Evolutionary conservation across 1,284 basidiomycete genomes (phyloP), one percentile per base, ranked within the genome.

Genomic region (Sanguinoderma infundibulare): DNA sequence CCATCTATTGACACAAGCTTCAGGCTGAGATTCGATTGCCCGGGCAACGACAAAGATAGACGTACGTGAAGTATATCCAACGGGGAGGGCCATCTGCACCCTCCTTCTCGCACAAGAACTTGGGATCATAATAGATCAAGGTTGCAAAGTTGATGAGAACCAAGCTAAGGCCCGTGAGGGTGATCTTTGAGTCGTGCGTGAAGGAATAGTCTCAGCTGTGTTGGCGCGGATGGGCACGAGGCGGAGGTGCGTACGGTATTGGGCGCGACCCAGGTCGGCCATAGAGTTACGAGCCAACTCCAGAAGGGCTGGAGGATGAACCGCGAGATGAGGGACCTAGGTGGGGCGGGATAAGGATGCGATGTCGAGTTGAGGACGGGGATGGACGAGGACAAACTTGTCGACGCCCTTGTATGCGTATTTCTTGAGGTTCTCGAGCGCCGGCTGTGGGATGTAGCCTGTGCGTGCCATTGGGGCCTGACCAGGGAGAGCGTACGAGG

Each of bases 211-310:
- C 28, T 61, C 28, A 49, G n/a, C 38, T 24, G 22, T 5, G 20
- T 14, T 22, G 14, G 12, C 38, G n/a, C 32, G 7, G 17, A 40
- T n/a, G n/a, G n/a, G 39, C 12, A 22, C 5, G 17, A 35, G 10
- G n/a, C 15, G 22, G 32, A 26, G 60, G n/a, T 34, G 58, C 89
- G 67, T 70, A 96, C 95, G 54, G 89, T 86, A 79, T 99, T 99
- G 3, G 98, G 98, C 0, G 98, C 97, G 22, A 98, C 81, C 51
- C 78, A 89, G 54, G 83, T 81, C 0, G 97, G 98, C 86, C 96
- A 98, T 36, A 96, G 82, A 15, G 88, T 93, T 53, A 98, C 94
- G 66, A 98, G 89, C 91, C 92, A 92, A 64, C 85, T 96, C 97
- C 97, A 99, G 78, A 92, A 98, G 1, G 94, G 95, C 55, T 89